Conservation (phyloP, 345 rosid species). For the Corchorus capsularis region DNA sequence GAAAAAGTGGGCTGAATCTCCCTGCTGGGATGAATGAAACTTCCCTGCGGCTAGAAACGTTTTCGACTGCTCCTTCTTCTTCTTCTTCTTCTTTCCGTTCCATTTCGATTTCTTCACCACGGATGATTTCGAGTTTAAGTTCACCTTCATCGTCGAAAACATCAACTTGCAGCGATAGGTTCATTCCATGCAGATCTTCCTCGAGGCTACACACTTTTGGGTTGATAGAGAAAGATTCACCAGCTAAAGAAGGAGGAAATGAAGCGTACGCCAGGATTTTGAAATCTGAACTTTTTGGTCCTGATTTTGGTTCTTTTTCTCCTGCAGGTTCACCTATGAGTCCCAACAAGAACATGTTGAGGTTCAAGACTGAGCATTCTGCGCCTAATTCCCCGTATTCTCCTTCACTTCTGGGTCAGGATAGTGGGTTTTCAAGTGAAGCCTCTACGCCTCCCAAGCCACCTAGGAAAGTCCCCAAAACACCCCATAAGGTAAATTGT, state of each 20-base stretch:
- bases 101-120: slow-evolving; percentile 32
- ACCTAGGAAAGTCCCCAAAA: slow-evolving; percentile 90
- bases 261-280: slow-evolving; percentile 75
- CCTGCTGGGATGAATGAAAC: slow-evolving; percentile 87
- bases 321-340: slow-evolving; percentile 91
- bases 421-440: slow-evolving; percentile 60
- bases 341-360: slow-evolving; percentile 78
- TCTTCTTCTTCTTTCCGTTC: slow-evolving; percentile 27
- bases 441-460: slow-evolving; percentile 83
- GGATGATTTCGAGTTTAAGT: slow-evolving; percentile 65
- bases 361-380: slow-evolving; percentile 82
- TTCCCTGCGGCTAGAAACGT: slow-evolving; percentile 60
- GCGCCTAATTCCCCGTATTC: slow-evolving; percentile 83
- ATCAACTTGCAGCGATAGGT: slow-evolving; percentile 81
- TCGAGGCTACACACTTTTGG: slow-evolving; percentile 90
- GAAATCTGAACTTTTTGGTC: slow-evolving; percentile 85
- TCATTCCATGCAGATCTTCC: slow-evolving; percentile 96
- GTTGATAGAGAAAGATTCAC: slow-evolving; percentile 70
- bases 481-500: slow-evolving; percentile 79
- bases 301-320: slow-evolving; percentile 84
- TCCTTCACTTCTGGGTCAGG: slow-evolving; percentile 74
- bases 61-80: slow-evolving; percentile 52
- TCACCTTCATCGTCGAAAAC: slow-evolving; percentile 65
- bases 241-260: slow-evolving; percentile 91
- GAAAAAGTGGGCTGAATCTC: slow-evolving; percentile 78